Evolutionary conservation across 225 moss, liverwort and hornwort species (phyloP).

Genomic region (Sphagnum contortum): DNA sequence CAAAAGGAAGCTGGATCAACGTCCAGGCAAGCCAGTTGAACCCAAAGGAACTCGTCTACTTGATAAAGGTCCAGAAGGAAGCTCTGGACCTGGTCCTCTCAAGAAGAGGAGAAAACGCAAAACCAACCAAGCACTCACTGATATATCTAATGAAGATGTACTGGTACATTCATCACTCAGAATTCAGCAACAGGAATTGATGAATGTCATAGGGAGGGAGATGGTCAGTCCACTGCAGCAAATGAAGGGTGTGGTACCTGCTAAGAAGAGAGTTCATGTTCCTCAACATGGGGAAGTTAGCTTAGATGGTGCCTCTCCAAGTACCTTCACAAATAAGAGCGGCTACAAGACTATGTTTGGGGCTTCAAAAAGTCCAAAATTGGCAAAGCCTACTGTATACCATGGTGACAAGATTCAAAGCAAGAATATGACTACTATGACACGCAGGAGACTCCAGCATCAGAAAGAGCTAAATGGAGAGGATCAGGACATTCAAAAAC

Average conservation of each 20-base stretch:
- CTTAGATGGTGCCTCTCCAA: not conserved
- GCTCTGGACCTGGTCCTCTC: not conserved
- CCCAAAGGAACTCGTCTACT: not conserved
- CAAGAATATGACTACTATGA: too few relatives aligned
- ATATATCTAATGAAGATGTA: not conserved
- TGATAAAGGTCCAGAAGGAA: not conserved
- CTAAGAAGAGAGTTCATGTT: slow-evolving; percentile 13
- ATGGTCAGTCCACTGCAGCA: not conserved
- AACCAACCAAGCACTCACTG: not conserved
- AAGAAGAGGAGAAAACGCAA: not conserved
- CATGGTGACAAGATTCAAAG: too few relatives aligned
- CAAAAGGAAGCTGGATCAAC: not conserved
- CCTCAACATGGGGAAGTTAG: not conserved
- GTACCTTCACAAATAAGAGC: not conserved
- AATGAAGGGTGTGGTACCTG: slow-evolving; percentile 5
- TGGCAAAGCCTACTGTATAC: too few relatives aligned
- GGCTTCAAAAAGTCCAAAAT: not conserved
- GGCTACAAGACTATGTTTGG: not conserved
- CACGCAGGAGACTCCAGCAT: too few relatives aligned
- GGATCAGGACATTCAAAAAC: too few relatives aligned
- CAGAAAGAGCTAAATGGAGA: too few relatives aligned
- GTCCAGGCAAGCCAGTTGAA: not conserved
- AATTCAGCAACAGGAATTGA: not conserved
- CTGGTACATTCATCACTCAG: too few relatives aligned
- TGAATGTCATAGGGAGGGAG: not conserved